phyloP scores from a whole-genome alignment of 108 stramenopile species.

The Fistulifera pelliculosa region DNA sequence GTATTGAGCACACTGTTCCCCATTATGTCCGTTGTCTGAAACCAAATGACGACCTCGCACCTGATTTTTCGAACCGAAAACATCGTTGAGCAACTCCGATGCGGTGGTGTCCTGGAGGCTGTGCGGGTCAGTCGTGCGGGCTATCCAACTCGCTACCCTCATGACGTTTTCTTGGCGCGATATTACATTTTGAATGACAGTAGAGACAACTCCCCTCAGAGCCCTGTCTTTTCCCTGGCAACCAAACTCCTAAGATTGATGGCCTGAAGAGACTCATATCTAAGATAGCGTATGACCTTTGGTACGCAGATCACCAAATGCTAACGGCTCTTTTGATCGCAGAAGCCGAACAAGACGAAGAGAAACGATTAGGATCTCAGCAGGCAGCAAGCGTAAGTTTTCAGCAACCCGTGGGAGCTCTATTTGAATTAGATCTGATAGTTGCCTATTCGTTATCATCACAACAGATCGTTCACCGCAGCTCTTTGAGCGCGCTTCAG shows the following conservation, averaged over 20 bases:
- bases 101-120: conserved; percentile 63
- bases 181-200: conserved; percentile 28
- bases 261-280: conserved; percentile 29
- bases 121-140: conserved; percentile 62
- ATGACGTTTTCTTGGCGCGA: conserved; percentile 35
- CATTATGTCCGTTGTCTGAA: conserved; percentile 83
- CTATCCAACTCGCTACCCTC: conserved; percentile 44
- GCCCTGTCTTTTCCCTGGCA: too few relatives aligned
- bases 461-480: too few relatives aligned
- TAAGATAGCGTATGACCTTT: conserved; percentile 77
- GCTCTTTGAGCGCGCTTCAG: background rate
- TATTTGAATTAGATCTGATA: too few relatives aligned
- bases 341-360: conserved; percentile 2
- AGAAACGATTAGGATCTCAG: background rate
- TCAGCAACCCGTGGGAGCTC: too few relatives aligned
- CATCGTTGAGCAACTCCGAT: conserved; percentile 61
- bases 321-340: conserved; percentile 23
- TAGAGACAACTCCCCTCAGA: background rate
- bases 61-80: conserved; percentile 46
- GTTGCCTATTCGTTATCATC: too few relatives aligned
- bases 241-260: too few relatives aligned
- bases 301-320: conserved; percentile 72
- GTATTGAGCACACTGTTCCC: conserved; percentile 44
- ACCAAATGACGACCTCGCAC: conserved; percentile 46
- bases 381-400: background rate